phyloP scores from a whole-genome alignment of 441 rosid genomes.

The Flueggea neowawraea region DNA sequence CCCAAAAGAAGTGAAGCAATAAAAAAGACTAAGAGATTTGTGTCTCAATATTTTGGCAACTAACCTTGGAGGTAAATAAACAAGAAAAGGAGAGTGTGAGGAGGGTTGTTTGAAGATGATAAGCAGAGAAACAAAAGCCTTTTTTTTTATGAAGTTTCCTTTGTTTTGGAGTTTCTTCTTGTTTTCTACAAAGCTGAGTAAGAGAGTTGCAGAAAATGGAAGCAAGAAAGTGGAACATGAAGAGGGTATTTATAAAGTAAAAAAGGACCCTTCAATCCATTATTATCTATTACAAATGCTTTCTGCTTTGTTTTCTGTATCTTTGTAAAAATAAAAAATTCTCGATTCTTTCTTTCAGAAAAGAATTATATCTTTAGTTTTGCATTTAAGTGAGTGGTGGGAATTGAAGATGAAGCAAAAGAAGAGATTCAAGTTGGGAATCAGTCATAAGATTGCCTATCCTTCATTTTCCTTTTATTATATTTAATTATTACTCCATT shows the following conservation, averaged over 20 bases:
- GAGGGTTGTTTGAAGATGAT: constrained; percentile 11
- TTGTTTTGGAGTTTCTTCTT: constrained; percentile 23
- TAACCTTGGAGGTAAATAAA: constrained; percentile 45
- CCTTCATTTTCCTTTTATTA: constrained; percentile 6
- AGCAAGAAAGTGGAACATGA: constrained; percentile 32
- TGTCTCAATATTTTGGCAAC: constrained; percentile 49
- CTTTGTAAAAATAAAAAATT: neutral
- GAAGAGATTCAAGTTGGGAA: constrained; percentile 48
- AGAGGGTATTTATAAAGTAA: constrained; percentile 61
- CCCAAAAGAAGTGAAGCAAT: constrained; percentile 69
- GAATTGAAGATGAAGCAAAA: constrained; percentile 38
- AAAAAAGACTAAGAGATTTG: constrained; percentile 32
- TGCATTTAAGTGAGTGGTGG: constrained; percentile 23
- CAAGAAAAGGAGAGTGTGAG: constrained; percentile 9
- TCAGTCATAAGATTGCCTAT: constrained; percentile 39
- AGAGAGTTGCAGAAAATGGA: constrained; percentile 71
- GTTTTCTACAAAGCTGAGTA: constrained; percentile 34
- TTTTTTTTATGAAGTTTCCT: constrained; percentile 15
- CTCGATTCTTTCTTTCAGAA: too few species aligned
- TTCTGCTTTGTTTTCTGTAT: neutral
- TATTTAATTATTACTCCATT: too few species aligned
- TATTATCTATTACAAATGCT: constrained; percentile 6
- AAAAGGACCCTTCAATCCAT: constrained; percentile 21
- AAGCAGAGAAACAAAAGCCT: constrained; percentile 17
- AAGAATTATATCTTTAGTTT: neutral